Evolutionary conservation across 768 basidiomycete genomes (phyloP), one percentile per base, ranked within the genome.

Genomic region (Fistulinella prunicolor): DNA sequence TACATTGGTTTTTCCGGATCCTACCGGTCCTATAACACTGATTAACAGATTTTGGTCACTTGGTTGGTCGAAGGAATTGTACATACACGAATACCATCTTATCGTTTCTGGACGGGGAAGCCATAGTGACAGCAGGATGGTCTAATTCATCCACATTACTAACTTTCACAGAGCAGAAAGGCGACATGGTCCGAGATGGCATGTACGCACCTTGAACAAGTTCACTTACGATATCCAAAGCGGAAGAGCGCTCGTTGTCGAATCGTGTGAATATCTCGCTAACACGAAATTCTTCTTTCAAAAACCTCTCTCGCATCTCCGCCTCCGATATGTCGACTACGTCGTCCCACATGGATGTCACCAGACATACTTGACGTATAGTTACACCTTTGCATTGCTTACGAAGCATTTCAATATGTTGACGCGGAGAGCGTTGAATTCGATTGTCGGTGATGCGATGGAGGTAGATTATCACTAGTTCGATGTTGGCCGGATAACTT

Each of bases 261-360:
- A 53, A 51, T 3, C 51, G 28, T 23, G 22, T 44, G 12, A 37
- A 50, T 12, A 42, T 20, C 12, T 16, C 38, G 13, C 28, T 2
- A 21, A 38, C 8, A 1, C 30, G 24, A 3, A 44, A 45, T 7
- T 26, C 48, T n/a, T 42, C 17, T 14, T 44, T 42, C 28, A 53
- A n/a, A 16, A 38, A 2, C 2, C n/a, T 9, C n/a, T 53, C 51
- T 28, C 42, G 30, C 20, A 3, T 12, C 24, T 41, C 24, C 21
- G 49, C 51, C 17, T 44, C 43, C 9, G 12, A 35, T 24, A 1
- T 20, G 37, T 51, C 28, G 23, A 17, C 6, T 30, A 45, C 35
- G 12, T 50, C 14, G 43, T 50, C 43, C 48, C 51, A 50, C 51
- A 53, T 45, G 3, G 52, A 45, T n/a, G 49, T 53, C 20, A 51